phyloP scores from a whole-genome alignment of 2,329 filamentous ascomycete genomes.

The Fusarium stilboides region DNA sequence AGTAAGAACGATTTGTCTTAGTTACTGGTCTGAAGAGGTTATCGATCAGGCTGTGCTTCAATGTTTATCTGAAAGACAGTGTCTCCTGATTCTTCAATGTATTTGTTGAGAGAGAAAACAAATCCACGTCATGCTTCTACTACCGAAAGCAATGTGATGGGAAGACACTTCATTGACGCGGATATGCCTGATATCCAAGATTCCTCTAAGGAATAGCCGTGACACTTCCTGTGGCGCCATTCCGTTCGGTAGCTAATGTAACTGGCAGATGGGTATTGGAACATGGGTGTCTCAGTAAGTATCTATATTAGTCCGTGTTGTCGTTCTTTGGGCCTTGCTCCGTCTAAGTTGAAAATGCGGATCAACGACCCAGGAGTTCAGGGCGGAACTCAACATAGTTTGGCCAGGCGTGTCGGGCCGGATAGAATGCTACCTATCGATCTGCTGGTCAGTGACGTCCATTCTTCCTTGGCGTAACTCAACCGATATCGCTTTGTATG shows the following conservation, averaged over 20 bases:
- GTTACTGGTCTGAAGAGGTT: conserved; percentile 5
- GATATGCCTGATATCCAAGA: conserved; percentile 12
- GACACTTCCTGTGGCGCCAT: conserved; percentile 41
- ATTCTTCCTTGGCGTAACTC: conserved; percentile 3
- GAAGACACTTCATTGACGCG: neutral
- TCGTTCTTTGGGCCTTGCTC: conserved; percentile 15
- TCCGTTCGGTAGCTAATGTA: conserved; percentile 30
- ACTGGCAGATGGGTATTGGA: conserved; percentile 31
- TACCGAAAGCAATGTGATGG: conserved; percentile 10
- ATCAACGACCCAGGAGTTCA: conserved; percentile 4
- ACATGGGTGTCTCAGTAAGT: conserved; percentile 13
- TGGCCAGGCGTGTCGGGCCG: conserved; percentile 10
- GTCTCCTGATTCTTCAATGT: neutral
- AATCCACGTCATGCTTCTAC: conserved; percentile 6
- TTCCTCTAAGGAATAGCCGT: conserved; percentile 21
- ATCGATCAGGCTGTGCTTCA: neutral
- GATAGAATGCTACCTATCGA: conserved; percentile 4
- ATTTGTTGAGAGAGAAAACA: neutral
- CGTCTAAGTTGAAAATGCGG: conserved; percentile 15
- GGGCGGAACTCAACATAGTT: neutral
- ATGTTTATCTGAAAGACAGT: neutral
- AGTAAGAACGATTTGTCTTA: neutral
- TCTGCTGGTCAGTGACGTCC: conserved; percentile 7
- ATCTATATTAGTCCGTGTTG: conserved; percentile 33
- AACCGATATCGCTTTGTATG: conserved; percentile 5